Conservation (phyloP, 768 basidiomycete species). For the Termitomyces sp. region DNA sequence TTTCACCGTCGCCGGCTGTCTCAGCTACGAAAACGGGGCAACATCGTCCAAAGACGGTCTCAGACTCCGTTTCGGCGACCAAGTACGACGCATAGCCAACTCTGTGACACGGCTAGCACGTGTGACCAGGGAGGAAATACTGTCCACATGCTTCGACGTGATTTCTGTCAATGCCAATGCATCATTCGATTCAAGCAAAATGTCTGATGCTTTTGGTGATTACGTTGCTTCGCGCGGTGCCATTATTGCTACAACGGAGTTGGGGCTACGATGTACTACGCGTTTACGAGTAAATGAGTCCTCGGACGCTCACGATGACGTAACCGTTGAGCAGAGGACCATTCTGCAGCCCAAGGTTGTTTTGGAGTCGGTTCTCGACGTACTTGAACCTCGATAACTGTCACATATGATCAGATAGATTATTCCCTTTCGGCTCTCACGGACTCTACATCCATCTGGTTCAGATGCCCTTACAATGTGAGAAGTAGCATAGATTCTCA, state of each 20-base stretch:
- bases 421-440: neutral
- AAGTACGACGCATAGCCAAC: constrained; percentile 61
- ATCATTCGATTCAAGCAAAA: constrained; percentile 32
- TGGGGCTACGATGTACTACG: constrained; percentile 64
- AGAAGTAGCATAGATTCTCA: neutral
- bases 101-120: constrained; percentile 58
- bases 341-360: constrained; percentile 73
- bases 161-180: constrained; percentile 51
- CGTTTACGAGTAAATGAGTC: constrained; percentile 27
- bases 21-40: constrained; percentile 30
- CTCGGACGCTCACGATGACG: constrained; percentile 26
- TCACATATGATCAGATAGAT: neutral
- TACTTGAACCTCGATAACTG: constrained; percentile 25
- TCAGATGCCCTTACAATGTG: no score
- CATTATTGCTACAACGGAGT: constrained; percentile 65
- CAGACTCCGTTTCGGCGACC: constrained; percentile 47
- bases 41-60: constrained; percentile 27
- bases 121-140: constrained; percentile 66
- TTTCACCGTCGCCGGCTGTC: constrained; percentile 56
- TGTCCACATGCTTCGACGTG: constrained; percentile 73
- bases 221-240: constrained; percentile 43
- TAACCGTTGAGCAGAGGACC: constrained; percentile 48
- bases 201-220: constrained; percentile 49
- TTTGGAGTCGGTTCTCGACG: constrained; percentile 58
- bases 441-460: neutral